Evolutionary conservation across 768 basidiomycete genomes (phyloP), one percentile per base, ranked within the genome.

Genomic region (Lactifluus subvellereus): DNA sequence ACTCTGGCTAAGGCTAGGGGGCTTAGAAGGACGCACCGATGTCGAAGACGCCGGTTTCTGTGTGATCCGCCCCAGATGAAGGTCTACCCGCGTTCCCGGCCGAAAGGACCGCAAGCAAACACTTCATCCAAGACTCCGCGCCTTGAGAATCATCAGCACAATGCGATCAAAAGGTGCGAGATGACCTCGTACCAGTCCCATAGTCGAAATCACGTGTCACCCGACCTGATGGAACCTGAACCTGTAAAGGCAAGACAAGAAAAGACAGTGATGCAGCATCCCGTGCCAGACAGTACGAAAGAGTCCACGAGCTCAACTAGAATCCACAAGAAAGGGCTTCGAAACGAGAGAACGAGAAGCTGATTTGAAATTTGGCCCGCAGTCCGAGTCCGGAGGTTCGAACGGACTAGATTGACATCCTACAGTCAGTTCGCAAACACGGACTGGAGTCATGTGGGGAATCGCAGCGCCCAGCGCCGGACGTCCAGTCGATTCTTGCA

Each of bases 231-330:
- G 40, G 47, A 18, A 54, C 45, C 57, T 27, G 22, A 11, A 48
- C 22, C 55, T 42, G 45, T 30, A n/a, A 55, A 52, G 33, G 13
- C 40, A 54, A 43, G 27, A 53, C 55, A 22, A 57, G 33, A 47
- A 62, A 58, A 47, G 45, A 54, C 50, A 57, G 57, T 58, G 51
- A 63, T 54, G 35, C 30, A 1, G 35, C 51, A 58, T 53, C 33
- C 37, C 4, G 14, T 40, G 51, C 51, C 35, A 58, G 38, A 58
- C 16, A 18, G 6, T 33, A 5, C 27, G 10, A 62, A 62, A 62
- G 57, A 62, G 61, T 62, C 56, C 56, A 53, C 18, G 56, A 53
- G 61, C 61, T 58, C 56, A 58, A 11, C 61, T 57, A n/a, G 14
- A 49, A 30, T 18, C 33, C 40, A 51, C 22, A 51, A 56, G 30